Evolutionary conservation across 1,284 basidiomycete species (phyloP).

Genomic region (Moesziomyces parantarcticus): DNA sequence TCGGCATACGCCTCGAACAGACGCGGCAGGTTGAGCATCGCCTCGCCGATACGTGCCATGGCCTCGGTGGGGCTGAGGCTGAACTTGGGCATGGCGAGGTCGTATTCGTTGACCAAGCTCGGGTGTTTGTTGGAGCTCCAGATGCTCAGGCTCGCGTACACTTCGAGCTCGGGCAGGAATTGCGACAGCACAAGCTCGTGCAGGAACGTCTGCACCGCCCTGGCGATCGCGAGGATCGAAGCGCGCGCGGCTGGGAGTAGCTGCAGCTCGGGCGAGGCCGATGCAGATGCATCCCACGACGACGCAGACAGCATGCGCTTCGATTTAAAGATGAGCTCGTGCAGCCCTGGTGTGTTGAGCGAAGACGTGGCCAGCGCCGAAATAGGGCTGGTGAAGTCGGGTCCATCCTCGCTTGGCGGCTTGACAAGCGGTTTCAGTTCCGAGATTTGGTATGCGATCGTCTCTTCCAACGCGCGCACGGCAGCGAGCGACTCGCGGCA

Average conservation of each 20-base stretch:
- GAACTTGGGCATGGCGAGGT: constrained; percentile 88
- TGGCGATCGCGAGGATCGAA: constrained; percentile 77
- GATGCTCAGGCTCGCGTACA: constrained; percentile 77
- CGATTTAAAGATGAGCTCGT: constrained; percentile 19
- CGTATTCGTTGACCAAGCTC: constrained; percentile 69
- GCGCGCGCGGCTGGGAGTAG: constrained; percentile 74
- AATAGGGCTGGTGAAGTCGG: constrained; percentile 19
- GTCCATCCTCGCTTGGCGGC: not conserved
- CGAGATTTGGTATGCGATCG: constrained; percentile 34
- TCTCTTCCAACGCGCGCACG: constrained; percentile 17
- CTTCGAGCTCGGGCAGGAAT: constrained; percentile 78
- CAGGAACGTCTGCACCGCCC: constrained; percentile 79
- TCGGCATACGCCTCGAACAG: constrained; percentile 93
- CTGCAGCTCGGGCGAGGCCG: constrained; percentile 1
- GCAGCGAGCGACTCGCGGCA: constrained; percentile 30
- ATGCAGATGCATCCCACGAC: constrained; percentile 15
- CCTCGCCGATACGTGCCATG: constrained; percentile 89
- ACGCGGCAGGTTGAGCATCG: constrained; percentile 88
- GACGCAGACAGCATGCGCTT: constrained; percentile 20
- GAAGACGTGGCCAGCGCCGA: constrained; percentile 27
- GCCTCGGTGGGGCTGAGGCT: constrained; percentile 89
- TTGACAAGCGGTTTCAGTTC: constrained; percentile 22
- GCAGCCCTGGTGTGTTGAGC: constrained; percentile 26
- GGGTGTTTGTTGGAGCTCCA: constrained; percentile 73
- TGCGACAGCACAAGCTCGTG: constrained; percentile 86